Base-by-base conservation (phyloP, 805 yeast species). In the Lipomyces chichibuensis region DNA sequence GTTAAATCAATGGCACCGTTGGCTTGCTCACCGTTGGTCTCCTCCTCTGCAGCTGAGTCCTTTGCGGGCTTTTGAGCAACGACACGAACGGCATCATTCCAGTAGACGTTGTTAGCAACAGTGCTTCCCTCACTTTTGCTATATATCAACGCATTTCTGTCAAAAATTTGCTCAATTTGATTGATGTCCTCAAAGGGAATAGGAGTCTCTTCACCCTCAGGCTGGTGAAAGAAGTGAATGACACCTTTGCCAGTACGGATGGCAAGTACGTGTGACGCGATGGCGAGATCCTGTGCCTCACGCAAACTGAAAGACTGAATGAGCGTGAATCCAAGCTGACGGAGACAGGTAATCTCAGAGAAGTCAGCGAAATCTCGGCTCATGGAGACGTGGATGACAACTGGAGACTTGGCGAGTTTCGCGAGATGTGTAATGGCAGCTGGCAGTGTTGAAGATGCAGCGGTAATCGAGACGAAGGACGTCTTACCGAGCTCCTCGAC, bases 261-360 rank as follows among this genome's bases (percentile, higher is more conserved):
- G 8, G 93, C 84, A 52, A 88, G 77, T 56, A 85, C 78, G 72
- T 86, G 84, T 2, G 96, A 85, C 32, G 87, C 84, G 57, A 85
- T 77, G 6, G 90, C 82, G 69, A 85, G 81, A 60, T 83, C 83
- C 57, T 81, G 77, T 11, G 88, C 81, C 68, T 88, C 91, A 37
- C 80, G 75, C 6, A 83, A 75, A 51, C 81, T 79, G 73, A 85
- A 87, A 20, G 97, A 90, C 64, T 92, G 84, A 69, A 93, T 77
- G 27, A 89, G 81, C 6, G 87, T 84, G 72, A 82, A 84, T 17
- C 87, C 86, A 54, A 89, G 80, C 76, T 91, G 94, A 75, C 93
- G 87, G 72, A 90, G 81, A 7, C 91, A 84, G 17, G 94, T 81
- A 35, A 91, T 84, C 17, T 85, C 80, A 33, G 90, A 86, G 78